A percentile compares a stretch with the other conserved stretches of the same genome.
Evolutionary conservation across 2,329 filamentous ascomycete genomes (phyloP).

Genomic region (Neurospora sp.): DNA sequence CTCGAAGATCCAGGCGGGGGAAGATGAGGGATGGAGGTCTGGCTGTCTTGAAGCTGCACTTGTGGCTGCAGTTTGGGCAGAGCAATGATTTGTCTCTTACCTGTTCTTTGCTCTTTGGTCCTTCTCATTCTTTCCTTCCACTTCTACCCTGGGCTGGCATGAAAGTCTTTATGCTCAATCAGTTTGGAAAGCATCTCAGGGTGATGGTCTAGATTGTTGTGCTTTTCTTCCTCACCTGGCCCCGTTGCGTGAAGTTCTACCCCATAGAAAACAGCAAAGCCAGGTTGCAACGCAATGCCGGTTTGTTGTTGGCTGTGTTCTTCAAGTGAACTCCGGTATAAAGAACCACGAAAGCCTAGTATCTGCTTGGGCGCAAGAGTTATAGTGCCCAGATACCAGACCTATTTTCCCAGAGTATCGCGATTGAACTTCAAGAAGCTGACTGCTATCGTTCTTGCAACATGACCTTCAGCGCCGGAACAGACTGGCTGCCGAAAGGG

Average conservation of each 20-base stretch:
- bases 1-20: not conserved
- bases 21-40: not conserved
- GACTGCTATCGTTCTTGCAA: not conserved
- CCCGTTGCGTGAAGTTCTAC: not conserved
- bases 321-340: not conserved
- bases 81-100: not conserved
- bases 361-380: not conserved
- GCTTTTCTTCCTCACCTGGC: not conserved
- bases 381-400: not conserved
- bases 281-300: not conserved
- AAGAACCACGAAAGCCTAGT: not conserved
- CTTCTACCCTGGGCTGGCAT: not conserved
- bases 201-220: not conserved
- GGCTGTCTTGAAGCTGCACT: not conserved
- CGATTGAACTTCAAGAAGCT: not conserved
- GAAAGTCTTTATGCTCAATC: not conserved
- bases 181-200: not conserved
- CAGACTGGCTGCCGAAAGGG: not conserved
- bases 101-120: not conserved
- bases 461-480: not conserved
- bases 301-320: not conserved
- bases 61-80: not conserved
- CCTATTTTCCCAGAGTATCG: not conserved
- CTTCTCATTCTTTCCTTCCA: not conserved
- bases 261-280: not conserved